A percentile compares a stretch with the other conserved stretches of the same genome.
These are phyloP conservation scores for Sisymbrium irio DNA, from an alignment of 345 rosid genomes.

Conservation along the genomic window DNA sequence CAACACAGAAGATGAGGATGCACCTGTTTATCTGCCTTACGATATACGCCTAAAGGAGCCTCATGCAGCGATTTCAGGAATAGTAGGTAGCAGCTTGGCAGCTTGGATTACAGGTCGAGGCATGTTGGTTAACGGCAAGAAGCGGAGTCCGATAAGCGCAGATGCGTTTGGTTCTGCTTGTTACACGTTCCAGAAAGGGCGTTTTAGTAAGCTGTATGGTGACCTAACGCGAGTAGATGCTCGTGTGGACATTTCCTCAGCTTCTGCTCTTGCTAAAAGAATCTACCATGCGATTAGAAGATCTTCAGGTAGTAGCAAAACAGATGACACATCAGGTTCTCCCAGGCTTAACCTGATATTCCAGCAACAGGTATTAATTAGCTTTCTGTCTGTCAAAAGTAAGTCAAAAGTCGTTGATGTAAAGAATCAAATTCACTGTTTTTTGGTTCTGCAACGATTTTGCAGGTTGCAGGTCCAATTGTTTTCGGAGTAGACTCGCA, in stretches of 20 bases:
- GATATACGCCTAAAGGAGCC: conserved; percentile 70
- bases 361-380: conserved; percentile 75
- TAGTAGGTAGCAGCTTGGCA: conserved; percentile 57
- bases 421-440: background rate
- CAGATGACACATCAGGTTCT: conserved; percentile 45
- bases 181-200: conserved; percentile 67
- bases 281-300: conserved; percentile 41
- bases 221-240: conserved; percentile 80
- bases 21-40: conserved; percentile 43
- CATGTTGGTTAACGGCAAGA: conserved; percentile 33
- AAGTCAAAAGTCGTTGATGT: background rate
- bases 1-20: conserved; percentile 46
- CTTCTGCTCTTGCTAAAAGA: conserved; percentile 51
- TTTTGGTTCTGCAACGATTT: background rate
- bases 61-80: conserved; percentile 68
- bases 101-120: conserved; percentile 60
- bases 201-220: conserved; percentile 57
- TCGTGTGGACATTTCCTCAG: conserved; percentile 69
- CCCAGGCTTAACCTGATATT: conserved; percentile 70
- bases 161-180: conserved; percentile 80
- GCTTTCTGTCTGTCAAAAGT: no score
- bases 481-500: conserved; percentile 62
- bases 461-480: conserved; percentile 75
- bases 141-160: conserved; percentile 54
- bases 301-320: conserved; percentile 35